These are phyloP conservation scores for Hymenoscyphus salicellus DNA, from an alignment of 2,329 filamentous ascomycete species.

Conservation along the genomic window DNA sequence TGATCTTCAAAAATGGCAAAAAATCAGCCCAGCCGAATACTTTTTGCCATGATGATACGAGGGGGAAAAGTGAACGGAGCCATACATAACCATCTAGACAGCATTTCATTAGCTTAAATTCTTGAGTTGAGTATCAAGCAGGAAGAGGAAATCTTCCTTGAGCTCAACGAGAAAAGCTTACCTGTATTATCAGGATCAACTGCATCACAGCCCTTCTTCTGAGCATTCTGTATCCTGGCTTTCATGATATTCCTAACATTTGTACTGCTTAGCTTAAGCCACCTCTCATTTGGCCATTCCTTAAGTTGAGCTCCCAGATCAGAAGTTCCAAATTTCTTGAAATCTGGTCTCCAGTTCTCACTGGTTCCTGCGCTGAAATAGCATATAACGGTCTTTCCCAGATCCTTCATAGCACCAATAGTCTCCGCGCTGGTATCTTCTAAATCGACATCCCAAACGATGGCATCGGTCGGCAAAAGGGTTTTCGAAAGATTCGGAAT, in stretches of 20 bases:
- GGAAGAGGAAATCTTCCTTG: background rate
- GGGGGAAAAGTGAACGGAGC: background rate
- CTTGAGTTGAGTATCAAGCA: background rate
- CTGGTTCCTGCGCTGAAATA: constrained; percentile 73
- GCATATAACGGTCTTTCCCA: constrained; percentile 64
- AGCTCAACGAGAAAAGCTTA: constrained; percentile 28
- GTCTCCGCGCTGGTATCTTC: constrained; percentile 46
- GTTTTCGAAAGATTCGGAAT: constrained; percentile 12
- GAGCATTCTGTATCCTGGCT: constrained; percentile 56
- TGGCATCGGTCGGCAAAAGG: constrained; percentile 15
- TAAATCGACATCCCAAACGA: constrained; percentile 40
- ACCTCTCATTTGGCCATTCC: constrained; percentile 66
- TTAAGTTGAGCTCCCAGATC: constrained; percentile 59
- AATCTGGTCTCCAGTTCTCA: constrained; percentile 61
- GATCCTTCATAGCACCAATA: constrained; percentile 47
- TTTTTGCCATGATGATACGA: too few species aligned
- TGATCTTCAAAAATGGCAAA: constrained; percentile 12
- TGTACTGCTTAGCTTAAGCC: constrained; percentile 57
- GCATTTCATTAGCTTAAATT: background rate
- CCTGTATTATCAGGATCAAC: constrained; percentile 70
- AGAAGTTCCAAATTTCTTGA: constrained; percentile 46
- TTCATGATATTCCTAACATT: constrained; percentile 65
- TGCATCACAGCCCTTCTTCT: constrained; percentile 62
- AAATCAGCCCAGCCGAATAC: background rate
- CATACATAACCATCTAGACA: constrained; percentile 12